Evolutionary conservation across 192 early-diverging fungal species (phyloP).

Genomic region (Backusella parvicylindrica): DNA sequence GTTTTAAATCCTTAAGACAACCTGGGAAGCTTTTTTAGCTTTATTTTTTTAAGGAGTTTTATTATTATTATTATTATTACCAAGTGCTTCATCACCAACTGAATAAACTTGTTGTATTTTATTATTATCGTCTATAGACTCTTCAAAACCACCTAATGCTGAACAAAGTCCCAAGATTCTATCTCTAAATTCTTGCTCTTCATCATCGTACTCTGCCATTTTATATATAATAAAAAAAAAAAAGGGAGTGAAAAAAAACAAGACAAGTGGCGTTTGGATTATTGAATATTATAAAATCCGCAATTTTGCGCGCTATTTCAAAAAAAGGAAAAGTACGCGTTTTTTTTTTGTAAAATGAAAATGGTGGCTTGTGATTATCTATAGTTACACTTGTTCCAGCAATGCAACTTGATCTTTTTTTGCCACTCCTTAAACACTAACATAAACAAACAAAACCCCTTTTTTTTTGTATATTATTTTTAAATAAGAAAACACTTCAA

Average conservation of each 20-base stretch:
- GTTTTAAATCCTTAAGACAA: conserved; percentile 87
- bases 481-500: not conserved
- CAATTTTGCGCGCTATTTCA: not conserved
- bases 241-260: not conserved
- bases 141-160: conserved; percentile 79
- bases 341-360: not conserved
- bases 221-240: not conserved
- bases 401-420: not conserved
- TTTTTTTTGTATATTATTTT: not conserved
- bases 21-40: conserved; percentile 30
- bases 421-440: not conserved
- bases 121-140: conserved; percentile 34
- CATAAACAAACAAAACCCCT: not conserved
- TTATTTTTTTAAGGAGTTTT: not conserved
- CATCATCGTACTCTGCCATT: conserved; percentile 1
- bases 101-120: conserved; percentile 54
- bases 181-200: not conserved
- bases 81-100: conserved; percentile 79
- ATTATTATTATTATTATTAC: conserved; percentile 31
- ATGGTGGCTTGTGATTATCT: not conserved
- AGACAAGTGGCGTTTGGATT: no score
- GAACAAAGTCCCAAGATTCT: conserved; percentile 69
- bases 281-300: no score
- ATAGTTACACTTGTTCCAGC: not conserved
- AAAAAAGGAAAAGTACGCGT: not conserved